Percentiles rank a stretch among this genome's conserved stretches.
Evolutionary conservation across 108 stramenopile genomes (phyloP).

Genomic region (Fragilariopsis cylindrus): DNA sequence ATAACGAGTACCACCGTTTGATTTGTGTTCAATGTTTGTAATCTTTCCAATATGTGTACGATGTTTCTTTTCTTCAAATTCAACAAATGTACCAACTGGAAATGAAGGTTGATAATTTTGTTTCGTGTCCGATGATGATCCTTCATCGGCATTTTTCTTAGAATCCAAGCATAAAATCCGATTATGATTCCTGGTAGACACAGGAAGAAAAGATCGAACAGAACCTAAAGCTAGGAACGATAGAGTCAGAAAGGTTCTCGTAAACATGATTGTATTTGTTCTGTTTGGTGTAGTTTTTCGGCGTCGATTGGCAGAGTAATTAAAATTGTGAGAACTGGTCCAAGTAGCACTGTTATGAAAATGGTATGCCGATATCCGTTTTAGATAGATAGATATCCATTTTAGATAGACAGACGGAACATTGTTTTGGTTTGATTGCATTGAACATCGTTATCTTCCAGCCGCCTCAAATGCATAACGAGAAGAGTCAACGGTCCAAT

Average conservation of each 20-base stretch:
- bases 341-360: no score
- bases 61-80: constrained; percentile 49
- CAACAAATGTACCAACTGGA: constrained; percentile 46
- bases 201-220: background rate
- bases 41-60: constrained; percentile 56
- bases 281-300: background rate
- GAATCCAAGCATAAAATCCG: constrained; percentile 1
- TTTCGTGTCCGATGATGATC: background rate
- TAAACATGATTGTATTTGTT: background rate
- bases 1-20: constrained; percentile 55
- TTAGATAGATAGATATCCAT: no score
- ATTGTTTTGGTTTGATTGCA: no score
- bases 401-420: no score
- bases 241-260: background rate
- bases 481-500: no score
- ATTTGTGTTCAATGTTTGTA: constrained; percentile 44
- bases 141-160: constrained; percentile 36
- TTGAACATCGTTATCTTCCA: no score
- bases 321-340: no score
- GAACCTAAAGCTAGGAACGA: background rate
- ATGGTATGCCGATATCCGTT: no score
- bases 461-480: no score
- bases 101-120: constrained; percentile 12
- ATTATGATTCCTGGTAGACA: background rate
- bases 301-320: no score